These are phyloP conservation scores for Aquilaria malaccensis DNA, from an alignment of 345 rosid genomes.

Conservation along the genomic window DNA sequence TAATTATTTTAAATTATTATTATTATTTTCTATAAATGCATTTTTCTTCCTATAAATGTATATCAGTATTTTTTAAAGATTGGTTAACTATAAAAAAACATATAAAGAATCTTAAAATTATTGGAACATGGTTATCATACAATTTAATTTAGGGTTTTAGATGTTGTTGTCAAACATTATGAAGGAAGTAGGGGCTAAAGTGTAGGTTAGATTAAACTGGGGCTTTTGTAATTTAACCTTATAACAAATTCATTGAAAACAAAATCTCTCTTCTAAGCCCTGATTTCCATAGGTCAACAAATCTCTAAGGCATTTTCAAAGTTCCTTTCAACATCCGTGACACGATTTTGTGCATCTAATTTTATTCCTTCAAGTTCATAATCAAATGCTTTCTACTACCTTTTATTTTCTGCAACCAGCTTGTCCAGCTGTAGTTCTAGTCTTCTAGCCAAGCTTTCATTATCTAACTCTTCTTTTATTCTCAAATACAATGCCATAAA, in stretches of 20 bases:
- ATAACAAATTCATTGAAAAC: not conserved
- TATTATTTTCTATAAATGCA: no score
- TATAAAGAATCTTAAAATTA: no score
- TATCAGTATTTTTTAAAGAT: no score
- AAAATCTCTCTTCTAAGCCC: not conserved
- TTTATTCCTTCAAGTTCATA: conserved; percentile 78
- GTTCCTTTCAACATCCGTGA: conserved; percentile 75
- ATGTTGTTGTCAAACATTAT: no score
- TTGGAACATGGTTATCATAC: no score
- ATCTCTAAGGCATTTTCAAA: conserved; percentile 86
- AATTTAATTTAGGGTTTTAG: no score
- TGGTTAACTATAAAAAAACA: no score
- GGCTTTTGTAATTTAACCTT: no score
- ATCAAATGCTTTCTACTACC: conserved; percentile 85
- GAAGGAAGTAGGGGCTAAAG: no score
- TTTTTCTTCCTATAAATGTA: no score
- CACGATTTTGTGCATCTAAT: conserved; percentile 62
- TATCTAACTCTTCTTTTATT: conserved; percentile 98
- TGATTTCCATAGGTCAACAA: conserved; percentile 17
- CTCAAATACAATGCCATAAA: not conserved
- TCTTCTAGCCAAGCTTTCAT: conserved; percentile 88
- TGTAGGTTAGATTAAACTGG: no score
- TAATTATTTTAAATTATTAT: no score
- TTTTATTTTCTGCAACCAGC: conserved; percentile 86
- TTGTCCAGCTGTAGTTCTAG: conserved; percentile 89